Percentiles rank a stretch among this genome's conserved stretches.
Conservation (phyloP, 306 rosid genomes). For the Casuarina cunninghamiana region DNA sequence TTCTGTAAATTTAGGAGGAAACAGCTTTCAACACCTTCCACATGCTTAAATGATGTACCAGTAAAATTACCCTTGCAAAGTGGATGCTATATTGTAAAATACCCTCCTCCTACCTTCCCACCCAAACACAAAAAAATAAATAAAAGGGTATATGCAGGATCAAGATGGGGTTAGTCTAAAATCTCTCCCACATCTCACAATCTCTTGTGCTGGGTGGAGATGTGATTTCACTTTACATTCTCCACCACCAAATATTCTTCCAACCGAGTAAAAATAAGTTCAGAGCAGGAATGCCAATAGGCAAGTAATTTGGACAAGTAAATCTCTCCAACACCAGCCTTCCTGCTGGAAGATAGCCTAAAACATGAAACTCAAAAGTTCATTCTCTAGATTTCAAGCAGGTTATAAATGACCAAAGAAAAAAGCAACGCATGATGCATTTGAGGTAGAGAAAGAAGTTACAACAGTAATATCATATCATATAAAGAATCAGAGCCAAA, state of each 20-base stretch:
- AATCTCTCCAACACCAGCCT: not conserved
- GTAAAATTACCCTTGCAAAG: conserved; percentile 14
- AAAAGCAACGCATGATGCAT: not conserved
- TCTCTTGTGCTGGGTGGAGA: not conserved
- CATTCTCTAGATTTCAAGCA: conserved; percentile 14
- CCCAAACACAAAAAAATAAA: not conserved
- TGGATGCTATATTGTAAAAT: not conserved
- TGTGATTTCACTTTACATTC: not conserved
- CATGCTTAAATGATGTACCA: conserved; percentile 10
- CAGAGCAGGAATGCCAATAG: conserved; percentile 22
- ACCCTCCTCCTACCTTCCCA: not conserved
- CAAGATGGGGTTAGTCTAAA: not conserved
- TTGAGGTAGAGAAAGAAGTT: not conserved
- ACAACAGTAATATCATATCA: not conserved
- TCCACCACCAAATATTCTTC: not conserved
- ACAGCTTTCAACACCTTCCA: conserved; percentile 13
- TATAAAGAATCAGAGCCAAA: conserved; percentile 33
- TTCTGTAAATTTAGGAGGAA: conserved; percentile 62
- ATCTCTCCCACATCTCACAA: not conserved
- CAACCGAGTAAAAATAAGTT: not conserved
- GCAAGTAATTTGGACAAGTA: conserved; percentile 6
- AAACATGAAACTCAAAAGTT: conserved; percentile 9
- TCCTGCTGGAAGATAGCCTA: conserved; percentile 6
- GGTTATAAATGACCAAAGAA: not conserved
- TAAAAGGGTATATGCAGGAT: not conserved